phyloP scores from a whole-genome alignment of 2,329 filamentous ascomycete species.

The Metarhizium guizhouense region DNA sequence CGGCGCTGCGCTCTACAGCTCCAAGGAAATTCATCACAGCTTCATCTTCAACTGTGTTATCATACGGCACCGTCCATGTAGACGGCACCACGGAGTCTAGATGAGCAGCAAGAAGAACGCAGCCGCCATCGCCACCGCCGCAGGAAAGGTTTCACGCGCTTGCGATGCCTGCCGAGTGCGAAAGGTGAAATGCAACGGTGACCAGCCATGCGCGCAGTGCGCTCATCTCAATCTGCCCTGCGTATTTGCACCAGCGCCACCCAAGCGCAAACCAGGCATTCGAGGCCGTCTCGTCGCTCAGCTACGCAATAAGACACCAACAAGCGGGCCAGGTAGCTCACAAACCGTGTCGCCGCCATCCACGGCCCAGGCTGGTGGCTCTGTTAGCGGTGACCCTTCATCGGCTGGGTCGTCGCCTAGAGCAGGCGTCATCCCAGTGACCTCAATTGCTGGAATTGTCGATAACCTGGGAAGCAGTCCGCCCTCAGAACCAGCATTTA shows the following conservation, averaged over 20 bases:
- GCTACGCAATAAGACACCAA: slow-evolving; percentile 18
- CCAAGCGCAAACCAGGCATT: slow-evolving; percentile 25
- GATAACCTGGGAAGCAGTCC: slow-evolving; percentile 7
- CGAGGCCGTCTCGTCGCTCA: slow-evolving; percentile 26
- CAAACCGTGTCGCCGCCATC: slow-evolving; percentile 1
- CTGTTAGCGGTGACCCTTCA: slow-evolving; percentile 5
- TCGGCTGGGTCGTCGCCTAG: slow-evolving; percentile 8
- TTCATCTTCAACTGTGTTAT: too few species aligned
- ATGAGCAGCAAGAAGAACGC: neutral
- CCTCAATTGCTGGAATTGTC: slow-evolving; percentile 18
- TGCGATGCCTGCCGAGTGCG: slow-evolving; percentile 30
- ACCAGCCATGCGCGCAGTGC: slow-evolving; percentile 26
- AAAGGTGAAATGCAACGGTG: slow-evolving; percentile 28
- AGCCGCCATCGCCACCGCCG: neutral
- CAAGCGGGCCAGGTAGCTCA: slow-evolving; percentile 1
- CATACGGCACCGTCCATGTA: too few species aligned
- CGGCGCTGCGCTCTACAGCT: too few species aligned
- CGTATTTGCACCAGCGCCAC: slow-evolving; percentile 22
- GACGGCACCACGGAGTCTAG: too few species aligned
- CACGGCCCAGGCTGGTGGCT: neutral
- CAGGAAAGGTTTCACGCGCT: slow-evolving; percentile 17
- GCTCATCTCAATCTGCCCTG: slow-evolving; percentile 24
- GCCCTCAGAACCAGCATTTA: neutral
- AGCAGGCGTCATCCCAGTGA: slow-evolving; percentile 8
- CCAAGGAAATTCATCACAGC: too few species aligned